Percentiles rank a stretch among this genome's conserved stretches.
phyloP scores from a whole-genome alignment of 495 filamentous ascomycete genomes.

The Neurospora sp. region DNA sequence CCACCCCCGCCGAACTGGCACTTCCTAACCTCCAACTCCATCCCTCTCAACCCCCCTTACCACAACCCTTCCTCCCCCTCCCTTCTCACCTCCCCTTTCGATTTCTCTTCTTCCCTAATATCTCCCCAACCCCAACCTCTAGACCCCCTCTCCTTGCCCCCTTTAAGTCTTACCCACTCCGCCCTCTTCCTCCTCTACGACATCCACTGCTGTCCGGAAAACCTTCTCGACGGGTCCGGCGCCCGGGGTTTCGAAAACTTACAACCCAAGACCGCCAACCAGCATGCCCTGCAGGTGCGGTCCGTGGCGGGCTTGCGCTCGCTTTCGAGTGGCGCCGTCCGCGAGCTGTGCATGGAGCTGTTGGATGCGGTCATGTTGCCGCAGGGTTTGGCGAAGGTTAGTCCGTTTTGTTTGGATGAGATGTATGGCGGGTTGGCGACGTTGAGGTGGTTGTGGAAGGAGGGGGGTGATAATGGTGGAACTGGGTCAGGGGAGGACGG shows the following conservation, averaged over 20 bases:
- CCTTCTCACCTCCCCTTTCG: not conserved
- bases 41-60: not conserved
- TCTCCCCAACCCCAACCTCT: not conserved
- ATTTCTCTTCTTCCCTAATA: not conserved
- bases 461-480: conserved; percentile 8
- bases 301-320: conserved; percentile 9
- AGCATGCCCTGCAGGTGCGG: conserved; percentile 7
- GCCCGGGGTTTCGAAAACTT: not conserved
- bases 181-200: conserved; percentile 13
- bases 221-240: conserved; percentile 10
- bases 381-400: not conserved
- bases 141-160: conserved; percentile 5
- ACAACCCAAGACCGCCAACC: not conserved
- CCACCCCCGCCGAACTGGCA: not conserved
- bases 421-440: conserved; percentile 14
- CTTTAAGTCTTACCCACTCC: conserved; percentile 10
- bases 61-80: not conserved
- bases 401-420: conserved; percentile 15
- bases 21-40: not conserved
- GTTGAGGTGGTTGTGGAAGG: conserved; percentile 20
- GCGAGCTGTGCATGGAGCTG: conserved; percentile 12
- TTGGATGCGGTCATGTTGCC: conserved; percentile 13
- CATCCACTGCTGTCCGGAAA: conserved; percentile 18
- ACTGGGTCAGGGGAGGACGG: not conserved
- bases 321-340: not conserved